A percentile compares a stretch with the other conserved stretches of the same genome.
phyloP scores from a whole-genome alignment of 2,329 filamentous ascomycete genomes.

The Fusarium nodosum region DNA sequence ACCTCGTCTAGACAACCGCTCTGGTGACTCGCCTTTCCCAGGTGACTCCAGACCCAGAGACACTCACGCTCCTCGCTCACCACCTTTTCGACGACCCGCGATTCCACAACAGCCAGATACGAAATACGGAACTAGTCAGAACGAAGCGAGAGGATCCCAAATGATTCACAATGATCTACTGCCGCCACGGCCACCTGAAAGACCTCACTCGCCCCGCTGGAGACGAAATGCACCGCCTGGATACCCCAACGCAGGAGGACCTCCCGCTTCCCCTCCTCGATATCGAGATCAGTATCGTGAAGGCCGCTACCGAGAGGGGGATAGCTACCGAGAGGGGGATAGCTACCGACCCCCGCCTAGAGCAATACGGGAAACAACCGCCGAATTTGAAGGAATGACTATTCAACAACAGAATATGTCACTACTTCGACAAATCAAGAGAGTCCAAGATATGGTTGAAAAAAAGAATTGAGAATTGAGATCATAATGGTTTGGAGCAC shows the following conservation, averaged over 20 bases:
- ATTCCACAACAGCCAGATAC: background rate
- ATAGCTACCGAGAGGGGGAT: background rate
- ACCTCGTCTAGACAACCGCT: background rate
- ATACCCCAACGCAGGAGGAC: background rate
- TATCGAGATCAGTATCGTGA: background rate
- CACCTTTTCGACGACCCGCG: background rate
- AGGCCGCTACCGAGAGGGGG: too few species aligned
- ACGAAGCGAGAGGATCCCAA: background rate
- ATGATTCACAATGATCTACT: too few species aligned
- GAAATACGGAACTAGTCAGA: too few species aligned
- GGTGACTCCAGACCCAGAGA: background rate
- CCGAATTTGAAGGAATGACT: conserved; percentile 20
- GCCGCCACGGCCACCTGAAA: background rate
- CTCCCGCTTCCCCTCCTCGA: background rate
- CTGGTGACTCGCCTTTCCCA: background rate
- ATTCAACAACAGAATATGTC: background rate
- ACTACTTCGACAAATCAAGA: accelerated
- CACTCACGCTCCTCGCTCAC: background rate
- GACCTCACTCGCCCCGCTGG: background rate
- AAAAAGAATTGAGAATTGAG: background rate
- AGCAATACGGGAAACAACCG: conserved; percentile 21
- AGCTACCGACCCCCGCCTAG: background rate
- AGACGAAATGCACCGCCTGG: background rate
- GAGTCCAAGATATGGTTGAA: background rate
- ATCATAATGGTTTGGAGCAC: too few species aligned